Evolutionary conservation across 2,329 filamentous ascomycete genomes (phyloP), one percentile per base, ranked within the genome.

Genomic region (Penicillium sp.): DNA sequence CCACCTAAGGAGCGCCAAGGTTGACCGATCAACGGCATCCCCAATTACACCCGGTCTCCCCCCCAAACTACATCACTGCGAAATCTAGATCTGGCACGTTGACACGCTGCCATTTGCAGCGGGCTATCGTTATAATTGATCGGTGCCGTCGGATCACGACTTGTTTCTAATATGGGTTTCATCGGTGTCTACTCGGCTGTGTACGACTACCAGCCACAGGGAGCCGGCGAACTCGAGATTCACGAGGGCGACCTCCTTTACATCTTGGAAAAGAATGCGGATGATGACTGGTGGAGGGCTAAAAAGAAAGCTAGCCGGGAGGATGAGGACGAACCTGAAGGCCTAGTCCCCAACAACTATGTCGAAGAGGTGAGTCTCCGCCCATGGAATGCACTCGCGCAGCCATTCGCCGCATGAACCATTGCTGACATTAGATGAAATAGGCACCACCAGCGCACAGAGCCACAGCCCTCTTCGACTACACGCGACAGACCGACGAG

Each of bases 401-500:
- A 31, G 21, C 29, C 38, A 33, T 10, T 31, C 17, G 19, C 19
- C 36, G 7, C 21, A 19, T 21, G n/a, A 15, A 27, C 31, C 49
- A 29, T 49, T 29, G 31, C 31, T 57, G 49, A 54, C 36, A 43
- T 41, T 54, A 45, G 19, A 43, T 53, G 63, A 58, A 59, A 53
- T 66, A 91, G 87, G 88, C 88, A 58, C 79, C 83, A 68, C 84
- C 89, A 25, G 76, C 85, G 61, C 80, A 85, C 61, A 83, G 88
- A 65, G 94, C 93, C 49, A 92, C 89, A 74, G 91, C 94, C n/a
- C 84, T 97, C n/a, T 99, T 93, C 80, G 94, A 99, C 75, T 99
- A 99, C 75, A 90, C 90, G 50, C 86, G 93, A 68, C 94, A 99
- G 78, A 99, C 94, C 25, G 94, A 99, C 71, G 94, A 99, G 77